Percentiles rank a stretch among this genome's conserved stretches.
Conservation (phyloP, 768 basidiomycete genomes). For the Tricholoma sp. region DNA sequence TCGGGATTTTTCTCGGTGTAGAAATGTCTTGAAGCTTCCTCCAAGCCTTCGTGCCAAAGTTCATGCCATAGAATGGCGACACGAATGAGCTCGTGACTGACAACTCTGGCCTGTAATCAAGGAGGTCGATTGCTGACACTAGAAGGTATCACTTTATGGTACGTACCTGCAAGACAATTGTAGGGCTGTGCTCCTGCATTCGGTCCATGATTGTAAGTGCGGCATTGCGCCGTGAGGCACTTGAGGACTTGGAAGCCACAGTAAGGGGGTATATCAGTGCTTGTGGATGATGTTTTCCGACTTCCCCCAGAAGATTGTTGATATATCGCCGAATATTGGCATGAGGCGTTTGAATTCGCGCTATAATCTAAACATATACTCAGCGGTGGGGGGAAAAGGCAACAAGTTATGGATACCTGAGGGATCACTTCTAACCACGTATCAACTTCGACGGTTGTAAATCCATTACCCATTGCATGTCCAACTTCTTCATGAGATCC, state of each 20-base stretch:
- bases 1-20: slow-evolving; percentile 97
- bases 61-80: slow-evolving; percentile 99
- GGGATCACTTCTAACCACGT: slow-evolving; percentile 99
- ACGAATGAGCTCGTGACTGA: slow-evolving; percentile 92
- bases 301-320: slow-evolving; percentile 80
- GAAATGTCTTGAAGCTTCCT: slow-evolving; percentile 94
- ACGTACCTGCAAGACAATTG: slow-evolving; percentile 79
- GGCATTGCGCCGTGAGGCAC: slow-evolving; percentile 70
- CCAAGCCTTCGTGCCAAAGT: slow-evolving; percentile 96
- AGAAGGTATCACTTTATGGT: background rate
- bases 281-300: slow-evolving; percentile 96
- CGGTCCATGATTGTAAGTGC: slow-evolving; percentile 85
- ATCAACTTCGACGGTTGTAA: slow-evolving; percentile 87
- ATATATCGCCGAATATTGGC: slow-evolving; percentile 84
- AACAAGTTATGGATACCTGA: slow-evolving; percentile 49
- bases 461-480: slow-evolving; percentile 81
- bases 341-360: slow-evolving; percentile 94
- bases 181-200: slow-evolving; percentile 87
- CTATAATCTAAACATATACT: slow-evolving; percentile 70
- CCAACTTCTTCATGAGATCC: slow-evolving; percentile 88
- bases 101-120: slow-evolving; percentile 60
- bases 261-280: slow-evolving; percentile 94
- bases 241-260: slow-evolving; percentile 95
- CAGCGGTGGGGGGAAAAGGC: background rate
- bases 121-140: background rate